Evolutionary conservation across 441 rosid species (phyloP).

Genomic region (Eruca vesicaria): DNA sequence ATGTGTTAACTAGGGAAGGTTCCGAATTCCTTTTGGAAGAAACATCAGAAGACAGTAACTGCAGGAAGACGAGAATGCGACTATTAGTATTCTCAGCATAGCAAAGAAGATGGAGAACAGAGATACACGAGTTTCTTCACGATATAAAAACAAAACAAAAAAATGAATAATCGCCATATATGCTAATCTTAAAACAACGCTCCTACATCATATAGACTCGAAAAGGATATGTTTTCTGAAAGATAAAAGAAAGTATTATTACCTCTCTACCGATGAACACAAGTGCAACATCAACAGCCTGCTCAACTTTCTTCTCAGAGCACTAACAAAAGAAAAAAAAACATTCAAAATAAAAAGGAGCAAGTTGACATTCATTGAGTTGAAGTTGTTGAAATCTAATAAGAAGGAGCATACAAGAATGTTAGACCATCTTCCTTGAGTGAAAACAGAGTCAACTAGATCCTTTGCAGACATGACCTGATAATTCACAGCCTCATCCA

Average conservation of each 20-base stretch:
- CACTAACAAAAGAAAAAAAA: slow-evolving; percentile 52
- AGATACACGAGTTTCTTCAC: background rate
- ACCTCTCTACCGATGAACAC: slow-evolving; percentile 93
- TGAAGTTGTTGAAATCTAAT: no score
- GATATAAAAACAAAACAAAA: background rate
- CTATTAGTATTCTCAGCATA: slow-evolving; percentile 4
- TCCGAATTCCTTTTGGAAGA: slow-evolving; percentile 54
- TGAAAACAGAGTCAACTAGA: slow-evolving; percentile 64
- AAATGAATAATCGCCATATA: no score
- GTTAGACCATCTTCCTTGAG: slow-evolving; percentile 79
- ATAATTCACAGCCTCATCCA: slow-evolving; percentile 57
- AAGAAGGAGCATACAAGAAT: slow-evolving; percentile 65
- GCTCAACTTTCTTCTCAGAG: slow-evolving; percentile 51
- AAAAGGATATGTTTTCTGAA: background rate
- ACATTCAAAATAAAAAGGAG: background rate
- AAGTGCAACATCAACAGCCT: slow-evolving; percentile 66
- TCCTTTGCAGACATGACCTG: slow-evolving; percentile 70
- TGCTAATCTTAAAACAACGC: background rate
- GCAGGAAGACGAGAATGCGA: slow-evolving; percentile 2
- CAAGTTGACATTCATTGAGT: background rate
- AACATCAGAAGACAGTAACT: slow-evolving; percentile 78
- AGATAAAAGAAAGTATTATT: no score
- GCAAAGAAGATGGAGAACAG: slow-evolving; percentile 3
- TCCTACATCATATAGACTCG: background rate
- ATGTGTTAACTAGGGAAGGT: slow-evolving; percentile 58